Evolutionary conservation across 129 eudicot genomes (phyloP).

Genomic region (Escallonia rubra): DNA sequence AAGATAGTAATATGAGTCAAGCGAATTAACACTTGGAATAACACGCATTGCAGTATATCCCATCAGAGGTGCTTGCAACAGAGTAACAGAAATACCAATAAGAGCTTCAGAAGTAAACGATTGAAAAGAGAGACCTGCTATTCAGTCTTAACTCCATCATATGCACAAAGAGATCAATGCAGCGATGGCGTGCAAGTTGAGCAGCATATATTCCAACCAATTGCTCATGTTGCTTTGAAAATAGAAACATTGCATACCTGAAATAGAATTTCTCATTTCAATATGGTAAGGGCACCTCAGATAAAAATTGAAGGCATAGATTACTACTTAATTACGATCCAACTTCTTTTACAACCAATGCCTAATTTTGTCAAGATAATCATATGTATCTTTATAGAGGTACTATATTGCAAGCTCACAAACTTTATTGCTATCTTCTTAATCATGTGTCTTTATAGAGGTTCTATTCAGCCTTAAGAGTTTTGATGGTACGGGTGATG

Average conservation of each 20-base stretch:
- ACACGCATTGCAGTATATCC: background rate
- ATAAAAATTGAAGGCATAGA: background rate
- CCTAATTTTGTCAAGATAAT: background rate
- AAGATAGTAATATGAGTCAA: too few species aligned
- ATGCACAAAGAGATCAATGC: conserved; percentile 93
- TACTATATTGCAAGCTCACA: too few species aligned
- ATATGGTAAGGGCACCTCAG: conserved; percentile 4
- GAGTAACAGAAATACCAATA: background rate
- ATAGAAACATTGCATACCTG: conserved; percentile 91
- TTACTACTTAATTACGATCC: background rate
- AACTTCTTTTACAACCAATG: background rate
- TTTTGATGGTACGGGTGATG: too few species aligned
- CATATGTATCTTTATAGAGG: background rate
- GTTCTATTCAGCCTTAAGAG: too few species aligned
- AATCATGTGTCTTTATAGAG: too few species aligned
- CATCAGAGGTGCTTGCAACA: background rate
- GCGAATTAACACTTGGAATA: too few species aligned
- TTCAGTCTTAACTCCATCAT: conserved; percentile 96
- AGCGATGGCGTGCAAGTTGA: conserved; percentile 92
- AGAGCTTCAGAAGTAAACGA: background rate
- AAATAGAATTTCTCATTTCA: conserved; percentile 7
- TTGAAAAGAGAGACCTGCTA: conserved; percentile 51
- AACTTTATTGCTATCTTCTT: too few species aligned
- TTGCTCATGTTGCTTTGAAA: conserved; percentile 81
- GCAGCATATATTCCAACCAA: conserved; percentile 97